Percentiles rank a stretch among this genome's conserved stretches.
phyloP scores from a whole-genome alignment of 2,329 filamentous ascomycete genomes.

The Elsinoe batatas region DNA sequence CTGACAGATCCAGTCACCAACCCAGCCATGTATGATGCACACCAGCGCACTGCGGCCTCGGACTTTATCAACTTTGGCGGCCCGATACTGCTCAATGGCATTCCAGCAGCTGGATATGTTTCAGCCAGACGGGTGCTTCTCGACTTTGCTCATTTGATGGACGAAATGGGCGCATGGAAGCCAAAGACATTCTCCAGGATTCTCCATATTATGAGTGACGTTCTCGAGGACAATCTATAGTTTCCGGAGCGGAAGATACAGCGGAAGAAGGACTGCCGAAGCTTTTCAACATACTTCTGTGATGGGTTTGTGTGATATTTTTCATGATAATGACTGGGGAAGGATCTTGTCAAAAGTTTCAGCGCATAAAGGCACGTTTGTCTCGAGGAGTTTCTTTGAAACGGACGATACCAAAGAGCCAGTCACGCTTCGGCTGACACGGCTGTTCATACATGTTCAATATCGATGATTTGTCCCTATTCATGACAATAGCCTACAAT shows the following conservation, averaged over 20 bases:
- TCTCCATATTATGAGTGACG: slow-evolving; percentile 47
- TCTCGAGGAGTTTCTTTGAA: not conserved
- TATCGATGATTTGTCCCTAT: not conserved
- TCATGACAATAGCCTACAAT: not conserved
- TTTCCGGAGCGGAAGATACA: too few species aligned
- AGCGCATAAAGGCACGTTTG: not conserved
- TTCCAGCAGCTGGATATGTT: slow-evolving; percentile 40
- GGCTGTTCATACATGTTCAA: too few species aligned
- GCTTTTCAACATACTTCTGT: not conserved
- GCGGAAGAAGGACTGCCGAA: not conserved
- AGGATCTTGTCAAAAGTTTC: not conserved
- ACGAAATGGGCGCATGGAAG: slow-evolving; percentile 44
- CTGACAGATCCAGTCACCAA: slow-evolving; percentile 28
- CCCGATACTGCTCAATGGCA: slow-evolving; percentile 38
- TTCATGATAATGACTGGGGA: not conserved
- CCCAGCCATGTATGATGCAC: slow-evolving; percentile 12
- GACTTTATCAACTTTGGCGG: slow-evolving; percentile 43
- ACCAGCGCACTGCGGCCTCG: slow-evolving; percentile 17
- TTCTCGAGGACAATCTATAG: slow-evolving; percentile 27
- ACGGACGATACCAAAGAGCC: not conserved
- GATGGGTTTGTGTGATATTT: not conserved
- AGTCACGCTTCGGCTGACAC: not conserved
- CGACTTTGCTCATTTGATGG: slow-evolving; percentile 44
- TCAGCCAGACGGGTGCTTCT: slow-evolving; percentile 42
- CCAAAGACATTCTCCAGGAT: slow-evolving; percentile 42